Evolutionary conservation across 495 filamentous ascomycete species (phyloP), one percentile per base, ranked within the genome.

Genomic region (Talaromyces proteolyticus): DNA sequence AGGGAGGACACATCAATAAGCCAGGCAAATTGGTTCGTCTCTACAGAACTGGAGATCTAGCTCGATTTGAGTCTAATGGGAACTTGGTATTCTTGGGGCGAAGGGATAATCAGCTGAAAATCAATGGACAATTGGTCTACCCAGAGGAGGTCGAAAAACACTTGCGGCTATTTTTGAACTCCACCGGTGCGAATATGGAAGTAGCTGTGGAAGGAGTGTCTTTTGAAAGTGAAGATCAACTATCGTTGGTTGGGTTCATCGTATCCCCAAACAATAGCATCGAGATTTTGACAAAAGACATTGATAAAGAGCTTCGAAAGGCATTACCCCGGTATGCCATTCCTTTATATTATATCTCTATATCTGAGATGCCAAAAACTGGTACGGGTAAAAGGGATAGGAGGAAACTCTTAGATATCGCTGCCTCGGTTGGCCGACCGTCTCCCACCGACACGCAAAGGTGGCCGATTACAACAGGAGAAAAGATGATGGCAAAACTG

Each of bases 351-450:
- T 72, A 69, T 40, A 43, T 75, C n/a, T 54, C 64, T 2, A 52
- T 81, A 3, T 51, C 53, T 6, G 56, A 62, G 36, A 72, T 81
- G 61, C 79, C 79, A 0, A 55, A 73, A 11, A 52, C 72, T 10
- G 63, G 70, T 3, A 77, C 75, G 0, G 73, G 74, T 0, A 82
- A 82, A 59, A 74, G 66, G 0, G 77, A 82, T 42, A 67, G 77
- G 25, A 76, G 78, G 53, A 62, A 24, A 21, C 2, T n/a, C 29
- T 51, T n/a, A 24, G n/a, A 23, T 6, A 47, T 37, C 12, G 22
- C 11, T 10, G 49, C 16, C 8, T 8, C 29, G 4, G 14, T 34
- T 34, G 8, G 8, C 14, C 3, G 29, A 34, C 29, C 8, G 8
- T 8, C 39, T 14, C 4, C 29, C 2, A 14, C 8, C 8, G 8